Evolutionary conservation across 768 basidiomycete genomes (phyloP).

Genomic region (Macrolepiota albuminosa): DNA sequence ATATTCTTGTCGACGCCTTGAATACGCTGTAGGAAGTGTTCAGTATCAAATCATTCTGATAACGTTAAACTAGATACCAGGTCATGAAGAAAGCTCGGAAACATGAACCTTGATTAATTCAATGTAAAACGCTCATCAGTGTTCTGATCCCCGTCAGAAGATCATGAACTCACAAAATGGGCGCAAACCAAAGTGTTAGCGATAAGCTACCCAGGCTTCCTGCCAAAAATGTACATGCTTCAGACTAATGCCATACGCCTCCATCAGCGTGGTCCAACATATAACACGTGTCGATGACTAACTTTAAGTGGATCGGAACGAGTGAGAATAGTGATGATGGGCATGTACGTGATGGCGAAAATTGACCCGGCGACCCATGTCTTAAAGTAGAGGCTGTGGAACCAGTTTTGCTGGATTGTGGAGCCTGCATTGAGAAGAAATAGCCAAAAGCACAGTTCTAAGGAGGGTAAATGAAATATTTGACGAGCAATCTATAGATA

Average conservation of each 20-base stretch:
- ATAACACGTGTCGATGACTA: slow-evolving; percentile 9
- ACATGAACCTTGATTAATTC: slow-evolving; percentile 55
- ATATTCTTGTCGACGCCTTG: slow-evolving; percentile 63
- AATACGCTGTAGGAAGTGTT: slow-evolving; percentile 37
- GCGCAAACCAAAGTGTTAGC: slow-evolving; percentile 71
- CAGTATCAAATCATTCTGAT: neutral
- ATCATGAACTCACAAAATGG: slow-evolving; percentile 49
- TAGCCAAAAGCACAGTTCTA: slow-evolving; percentile 86
- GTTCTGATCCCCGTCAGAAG: slow-evolving; percentile 2
- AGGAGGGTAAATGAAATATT: neutral
- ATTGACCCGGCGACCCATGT: slow-evolving; percentile 65
- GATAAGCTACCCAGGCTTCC: slow-evolving; percentile 66
- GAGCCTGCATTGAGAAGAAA: slow-evolving; percentile 69
- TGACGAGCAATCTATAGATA: neutral
- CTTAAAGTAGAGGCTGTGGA: slow-evolving; percentile 69
- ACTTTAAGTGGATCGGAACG: slow-evolving; percentile 58
- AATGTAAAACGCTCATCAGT: slow-evolving; percentile 19
- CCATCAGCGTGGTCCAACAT: slow-evolving; percentile 1
- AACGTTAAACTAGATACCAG: slow-evolving; percentile 40
- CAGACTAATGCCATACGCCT: slow-evolving; percentile 39
- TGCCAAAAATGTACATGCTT: slow-evolving; percentile 64
- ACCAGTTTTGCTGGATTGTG: slow-evolving; percentile 63
- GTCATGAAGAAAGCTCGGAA: slow-evolving; percentile 61
- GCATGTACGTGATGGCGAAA: slow-evolving; percentile 60
- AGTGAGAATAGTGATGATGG: slow-evolving; percentile 61